Base-by-base conservation (phyloP, 495 filamentous ascomycete genomes). In the Aspergillus diversus region DNA sequence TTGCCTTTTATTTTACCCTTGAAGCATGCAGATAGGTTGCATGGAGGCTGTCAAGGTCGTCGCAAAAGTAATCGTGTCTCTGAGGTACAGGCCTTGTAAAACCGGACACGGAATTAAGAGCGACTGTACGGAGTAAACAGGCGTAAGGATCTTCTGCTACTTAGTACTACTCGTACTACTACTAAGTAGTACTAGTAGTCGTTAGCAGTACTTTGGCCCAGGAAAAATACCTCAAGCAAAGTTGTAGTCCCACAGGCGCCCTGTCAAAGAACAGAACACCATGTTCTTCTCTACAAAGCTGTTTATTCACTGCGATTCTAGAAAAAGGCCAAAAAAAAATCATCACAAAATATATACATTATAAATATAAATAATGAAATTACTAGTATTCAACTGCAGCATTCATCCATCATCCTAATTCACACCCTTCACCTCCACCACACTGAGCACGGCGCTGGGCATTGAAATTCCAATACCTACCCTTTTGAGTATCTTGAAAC, bases 91-190 rank as follows among this genome's bases (percentile, higher is more conserved):
- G 39, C 13, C 37, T 8, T 39, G 7, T 13, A 39, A 13, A 9
- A 6, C 17, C 8, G 39, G 56, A 66, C 64, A 66, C 63, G 57
- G 55, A 66, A 63, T 66, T 63, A 66, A 66, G 49, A 49, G 58
- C 49, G 54, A n/a, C n/a, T 39, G 60, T 59, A n/a, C n/a, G n/a
- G n/a, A n/a, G n/a, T n/a, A 63, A 66, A 49, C 37, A 66, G 60
- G 56, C 50, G 60, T 46, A 61, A 52, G 60, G 64, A 66, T 66
- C 64, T 53, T 63, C 60, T n/a, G n/a, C n/a, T n/a, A n/a, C n/a
- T n/a, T n/a, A n/a, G n/a, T n/a, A n/a, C n/a, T n/a, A n/a, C n/a
- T n/a, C n/a, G n/a, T n/a, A n/a, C n/a, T n/a, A n/a, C n/a, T n/a
- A n/a, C n/a, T 31, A 62, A 56, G 59, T 15, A 43, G n/a, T 43